phyloP scores from a whole-genome alignment of 192 early-diverging fungal species.

The Radiomyces spectabilis region DNA sequence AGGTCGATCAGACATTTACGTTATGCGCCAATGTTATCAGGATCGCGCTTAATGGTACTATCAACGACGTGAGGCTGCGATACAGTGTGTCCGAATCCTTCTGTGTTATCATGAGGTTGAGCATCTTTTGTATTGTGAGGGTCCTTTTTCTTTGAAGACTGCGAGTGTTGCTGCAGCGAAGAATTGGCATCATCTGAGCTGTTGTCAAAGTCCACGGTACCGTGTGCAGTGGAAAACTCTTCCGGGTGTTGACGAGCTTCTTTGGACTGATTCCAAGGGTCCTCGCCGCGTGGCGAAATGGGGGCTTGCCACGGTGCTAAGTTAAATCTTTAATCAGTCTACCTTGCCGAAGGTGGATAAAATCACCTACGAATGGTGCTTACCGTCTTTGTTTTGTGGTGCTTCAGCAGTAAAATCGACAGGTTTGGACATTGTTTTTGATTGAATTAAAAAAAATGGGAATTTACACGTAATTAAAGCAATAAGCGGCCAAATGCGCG shows the following conservation, averaged over 20 bases:
- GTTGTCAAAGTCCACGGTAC: background rate
- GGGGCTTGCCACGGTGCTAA: background rate
- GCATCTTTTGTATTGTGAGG: background rate
- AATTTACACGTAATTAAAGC: background rate
- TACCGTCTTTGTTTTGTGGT: background rate
- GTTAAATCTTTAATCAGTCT: background rate
- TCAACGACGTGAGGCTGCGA: slow-evolving; percentile 3
- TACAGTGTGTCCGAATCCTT: slow-evolving; percentile 7
- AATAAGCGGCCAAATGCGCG: too few species aligned
- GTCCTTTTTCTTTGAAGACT: background rate
- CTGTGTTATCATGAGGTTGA: background rate
- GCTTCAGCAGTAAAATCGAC: background rate
- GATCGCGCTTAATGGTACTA: background rate
- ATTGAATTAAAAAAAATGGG: background rate
- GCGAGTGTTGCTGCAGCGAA: too few species aligned
- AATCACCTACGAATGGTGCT: background rate
- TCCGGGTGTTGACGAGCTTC: slow-evolving; percentile 7
- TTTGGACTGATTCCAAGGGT: slow-evolving; percentile 8
- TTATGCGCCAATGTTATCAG: background rate
- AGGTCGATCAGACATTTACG: too few species aligned
- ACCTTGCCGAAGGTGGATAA: too few species aligned
- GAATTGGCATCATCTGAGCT: background rate
- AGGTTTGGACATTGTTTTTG: background rate
- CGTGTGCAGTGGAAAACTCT: slow-evolving; percentile 7
- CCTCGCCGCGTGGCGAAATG: background rate